phyloP scores from a whole-genome alignment of 345 rosid genomes.

The Erodium maritimum region DNA sequence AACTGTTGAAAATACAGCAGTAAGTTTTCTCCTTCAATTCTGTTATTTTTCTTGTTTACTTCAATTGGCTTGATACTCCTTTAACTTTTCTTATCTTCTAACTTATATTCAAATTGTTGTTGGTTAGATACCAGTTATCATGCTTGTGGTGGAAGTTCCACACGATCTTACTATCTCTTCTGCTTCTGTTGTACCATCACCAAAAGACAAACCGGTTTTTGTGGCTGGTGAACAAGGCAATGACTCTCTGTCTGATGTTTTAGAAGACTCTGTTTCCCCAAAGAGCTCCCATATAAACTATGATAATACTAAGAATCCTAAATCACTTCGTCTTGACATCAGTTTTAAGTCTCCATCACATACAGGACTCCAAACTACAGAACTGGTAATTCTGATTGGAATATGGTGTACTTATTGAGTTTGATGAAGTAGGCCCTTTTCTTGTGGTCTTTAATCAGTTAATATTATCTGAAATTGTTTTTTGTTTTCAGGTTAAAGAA shows the following conservation, averaged over 20 bases:
- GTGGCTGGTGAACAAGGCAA: conserved; percentile 29
- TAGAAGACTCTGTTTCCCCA: conserved; percentile 45
- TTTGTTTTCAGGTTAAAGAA: conserved; percentile 60
- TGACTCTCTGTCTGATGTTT: conserved; percentile 28
- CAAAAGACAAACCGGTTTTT: conserved; percentile 40
- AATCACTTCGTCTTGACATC: conserved; percentile 79
- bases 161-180: conserved; percentile 50
- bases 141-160: conserved; percentile 95
- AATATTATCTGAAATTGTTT: too few species aligned
- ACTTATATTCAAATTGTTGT: conserved; percentile 11
- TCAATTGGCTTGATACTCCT: background rate
- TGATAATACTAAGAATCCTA: conserved; percentile 33
- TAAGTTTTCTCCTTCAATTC: conserved; percentile 25
- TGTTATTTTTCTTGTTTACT: conserved; percentile 11
- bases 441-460: too few species aligned
- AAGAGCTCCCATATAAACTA: conserved; percentile 24
- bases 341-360: conserved; percentile 88
- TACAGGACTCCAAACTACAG: conserved; percentile 90
- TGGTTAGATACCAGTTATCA: conserved; percentile 80
- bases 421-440: too few species aligned
- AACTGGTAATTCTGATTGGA: conserved; percentile 37
- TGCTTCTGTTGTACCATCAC: conserved; percentile 49
- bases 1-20: conserved; percentile 97
- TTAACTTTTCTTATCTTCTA: conserved; percentile 1
- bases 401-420: too few species aligned